phyloP scores from a whole-genome alignment of 768 basidiomycete species.

The Psilocybe azurescens region DNA sequence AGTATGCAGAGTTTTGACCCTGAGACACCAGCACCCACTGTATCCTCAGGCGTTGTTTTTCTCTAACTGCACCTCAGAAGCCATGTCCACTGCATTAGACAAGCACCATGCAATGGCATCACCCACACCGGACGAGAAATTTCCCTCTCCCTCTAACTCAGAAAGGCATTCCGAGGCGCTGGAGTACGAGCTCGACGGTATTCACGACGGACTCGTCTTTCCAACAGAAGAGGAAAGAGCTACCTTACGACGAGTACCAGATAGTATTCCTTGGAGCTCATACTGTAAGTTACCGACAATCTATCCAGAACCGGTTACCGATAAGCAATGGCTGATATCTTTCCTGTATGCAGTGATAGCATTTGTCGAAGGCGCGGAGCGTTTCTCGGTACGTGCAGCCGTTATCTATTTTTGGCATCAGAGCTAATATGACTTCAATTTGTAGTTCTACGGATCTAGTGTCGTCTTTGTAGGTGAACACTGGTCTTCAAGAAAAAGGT shows the following conservation, averaged over 20 bases:
- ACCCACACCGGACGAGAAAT: background rate
- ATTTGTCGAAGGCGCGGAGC: slow-evolving; percentile 70
- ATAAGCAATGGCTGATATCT: slow-evolving; percentile 24
- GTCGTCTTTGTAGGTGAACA: slow-evolving; percentile 50
- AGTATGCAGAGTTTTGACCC: background rate
- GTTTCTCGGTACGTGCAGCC: slow-evolving; percentile 61
- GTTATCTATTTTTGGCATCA: background rate
- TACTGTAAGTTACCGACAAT: slow-evolving; percentile 44
- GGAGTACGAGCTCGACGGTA: slow-evolving; percentile 37
- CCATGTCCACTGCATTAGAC: background rate
- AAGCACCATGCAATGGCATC: background rate
- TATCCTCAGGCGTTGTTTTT: background rate
- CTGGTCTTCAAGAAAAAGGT: background rate
- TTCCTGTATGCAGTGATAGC: slow-evolving; percentile 55
- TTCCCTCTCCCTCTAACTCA: background rate
- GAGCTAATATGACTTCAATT: slow-evolving; percentile 15
- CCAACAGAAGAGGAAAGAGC: slow-evolving; percentile 65
- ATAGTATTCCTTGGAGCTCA: slow-evolving; percentile 60
- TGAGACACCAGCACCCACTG: background rate
- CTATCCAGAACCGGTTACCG: slow-evolving; percentile 33
- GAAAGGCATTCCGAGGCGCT: slow-evolving; percentile 42
- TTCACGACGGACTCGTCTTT: slow-evolving; percentile 61
- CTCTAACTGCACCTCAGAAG: background rate
- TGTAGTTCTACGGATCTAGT: slow-evolving; percentile 45
- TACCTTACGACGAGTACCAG: slow-evolving; percentile 66